Conservation (phyloP, 2,329 filamentous ascomycete genomes). For the Chalaropsis thielavioides region DNA sequence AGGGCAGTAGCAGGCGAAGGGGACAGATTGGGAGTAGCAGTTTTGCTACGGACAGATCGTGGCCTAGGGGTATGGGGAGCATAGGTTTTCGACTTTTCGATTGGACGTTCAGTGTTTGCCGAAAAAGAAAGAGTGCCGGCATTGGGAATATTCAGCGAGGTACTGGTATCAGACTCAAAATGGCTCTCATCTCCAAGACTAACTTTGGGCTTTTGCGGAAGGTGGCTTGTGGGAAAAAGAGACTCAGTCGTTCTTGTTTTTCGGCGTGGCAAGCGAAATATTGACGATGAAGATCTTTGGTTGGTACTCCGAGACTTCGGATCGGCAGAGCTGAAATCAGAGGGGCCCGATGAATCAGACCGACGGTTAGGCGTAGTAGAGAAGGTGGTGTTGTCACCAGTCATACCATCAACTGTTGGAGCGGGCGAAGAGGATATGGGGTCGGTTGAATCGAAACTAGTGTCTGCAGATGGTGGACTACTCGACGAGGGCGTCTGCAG, state of each 20-base stretch:
- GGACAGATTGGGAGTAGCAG: conserved; percentile 24
- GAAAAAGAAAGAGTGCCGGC: conserved; percentile 8
- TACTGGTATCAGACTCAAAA: conserved; percentile 13
- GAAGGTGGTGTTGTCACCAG: conserved; percentile 39
- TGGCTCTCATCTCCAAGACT: conserved; percentile 16
- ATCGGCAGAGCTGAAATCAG: conserved; percentile 67
- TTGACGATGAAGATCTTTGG: conserved; percentile 13
- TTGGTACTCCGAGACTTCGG: conserved; percentile 1
- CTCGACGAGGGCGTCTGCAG: conserved; percentile 10
- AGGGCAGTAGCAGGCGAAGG: conserved; percentile 36
- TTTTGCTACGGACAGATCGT: conserved; percentile 15
- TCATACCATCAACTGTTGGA: not conserved
- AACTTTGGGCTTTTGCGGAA: conserved; percentile 56
- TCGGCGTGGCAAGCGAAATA: conserved; percentile 68
- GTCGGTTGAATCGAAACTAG: conserved; percentile 7
- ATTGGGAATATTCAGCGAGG: conserved; percentile 9
- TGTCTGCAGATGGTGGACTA: conserved; percentile 4
- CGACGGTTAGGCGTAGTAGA: conserved; percentile 11
- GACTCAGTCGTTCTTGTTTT: conserved; percentile 60
- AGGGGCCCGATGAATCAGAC: conserved; percentile 56
- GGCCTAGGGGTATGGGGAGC: conserved; percentile 13
- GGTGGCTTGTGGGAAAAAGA: conserved; percentile 70
- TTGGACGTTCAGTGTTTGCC: not conserved
- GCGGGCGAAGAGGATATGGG: conserved; percentile 7
- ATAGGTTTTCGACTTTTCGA: conserved; percentile 3